These are phyloP conservation scores for Wickerhamomyces tratensis DNA, from an alignment of 805 yeast genomes.

Conservation along the genomic window DNA sequence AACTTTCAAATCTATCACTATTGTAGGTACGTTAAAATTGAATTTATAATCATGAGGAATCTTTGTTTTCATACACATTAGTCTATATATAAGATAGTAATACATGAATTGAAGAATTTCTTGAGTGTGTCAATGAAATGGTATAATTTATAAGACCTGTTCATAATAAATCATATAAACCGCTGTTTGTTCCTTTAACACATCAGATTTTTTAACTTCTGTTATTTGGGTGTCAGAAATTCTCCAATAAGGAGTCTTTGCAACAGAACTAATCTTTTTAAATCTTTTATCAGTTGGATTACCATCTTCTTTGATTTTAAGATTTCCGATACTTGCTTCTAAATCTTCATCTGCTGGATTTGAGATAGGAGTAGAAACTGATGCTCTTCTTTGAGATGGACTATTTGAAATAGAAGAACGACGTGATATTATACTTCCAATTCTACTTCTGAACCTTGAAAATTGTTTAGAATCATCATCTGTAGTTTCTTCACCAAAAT, in stretches of 20 bases:
- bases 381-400: conserved; percentile 8
- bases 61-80: too few species aligned
- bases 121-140: too few species aligned
- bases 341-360: neutral
- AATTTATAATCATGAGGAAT: too few species aligned
- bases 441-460: conserved; percentile 14
- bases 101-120: too few species aligned
- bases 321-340: conserved; percentile 2
- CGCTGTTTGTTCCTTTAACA: conserved; percentile 60
- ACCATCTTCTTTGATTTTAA: conserved; percentile 1
- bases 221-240: conserved; percentile 67
- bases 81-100: too few species aligned
- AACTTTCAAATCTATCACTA: too few species aligned
- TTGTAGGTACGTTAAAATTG: too few species aligned
- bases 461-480: conserved; percentile 12
- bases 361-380: neutral
- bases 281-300: conserved; percentile 23
- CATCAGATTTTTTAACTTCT: conserved; percentile 49
- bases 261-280: conserved; percentile 45
- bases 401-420: conserved; percentile 8
- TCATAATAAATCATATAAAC: conserved; percentile 86
- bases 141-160: neutral
- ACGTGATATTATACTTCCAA: conserved; percentile 15
- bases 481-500: conserved; percentile 3
- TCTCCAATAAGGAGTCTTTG: conserved; percentile 70